phyloP scores from a whole-genome alignment of 768 basidiomycete genomes.

The Naganishia randhawae region DNA sequence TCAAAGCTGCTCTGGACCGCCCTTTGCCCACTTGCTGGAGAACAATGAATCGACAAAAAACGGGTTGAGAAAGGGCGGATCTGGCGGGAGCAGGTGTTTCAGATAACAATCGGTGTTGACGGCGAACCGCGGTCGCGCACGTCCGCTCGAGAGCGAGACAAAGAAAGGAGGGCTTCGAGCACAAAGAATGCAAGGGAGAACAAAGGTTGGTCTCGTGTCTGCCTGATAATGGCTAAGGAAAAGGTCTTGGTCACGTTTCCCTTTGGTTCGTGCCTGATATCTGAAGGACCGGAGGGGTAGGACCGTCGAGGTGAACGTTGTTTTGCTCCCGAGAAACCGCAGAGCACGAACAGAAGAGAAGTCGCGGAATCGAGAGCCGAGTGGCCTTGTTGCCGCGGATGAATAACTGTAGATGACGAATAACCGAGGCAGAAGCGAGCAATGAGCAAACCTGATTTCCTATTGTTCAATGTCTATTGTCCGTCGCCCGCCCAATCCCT shows the following conservation, averaged over 20 bases:
- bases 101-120: not conserved
- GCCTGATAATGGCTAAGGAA: not conserved
- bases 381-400: not conserved
- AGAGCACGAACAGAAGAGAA: not conserved
- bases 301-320: not conserved
- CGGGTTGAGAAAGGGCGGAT: not conserved
- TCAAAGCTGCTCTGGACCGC: not conserved
- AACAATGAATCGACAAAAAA: not conserved
- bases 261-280: not conserved
- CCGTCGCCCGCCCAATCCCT: not conserved
- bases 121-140: not conserved
- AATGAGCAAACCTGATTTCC: not conserved
- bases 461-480: slow-evolving; percentile 4
- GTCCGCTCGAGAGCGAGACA: not conserved
- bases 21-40: not conserved
- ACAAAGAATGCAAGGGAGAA: not conserved
- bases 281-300: not conserved
- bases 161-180: not conserved
- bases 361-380: not conserved
- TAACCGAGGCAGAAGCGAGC: too few species aligned
- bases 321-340: not conserved
- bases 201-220: not conserved
- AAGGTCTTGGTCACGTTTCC: not conserved
- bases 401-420: not conserved
- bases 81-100: not conserved